Conservation (phyloP, 2,329 filamentous ascomycete species). For the Helotiales sp. region DNA sequence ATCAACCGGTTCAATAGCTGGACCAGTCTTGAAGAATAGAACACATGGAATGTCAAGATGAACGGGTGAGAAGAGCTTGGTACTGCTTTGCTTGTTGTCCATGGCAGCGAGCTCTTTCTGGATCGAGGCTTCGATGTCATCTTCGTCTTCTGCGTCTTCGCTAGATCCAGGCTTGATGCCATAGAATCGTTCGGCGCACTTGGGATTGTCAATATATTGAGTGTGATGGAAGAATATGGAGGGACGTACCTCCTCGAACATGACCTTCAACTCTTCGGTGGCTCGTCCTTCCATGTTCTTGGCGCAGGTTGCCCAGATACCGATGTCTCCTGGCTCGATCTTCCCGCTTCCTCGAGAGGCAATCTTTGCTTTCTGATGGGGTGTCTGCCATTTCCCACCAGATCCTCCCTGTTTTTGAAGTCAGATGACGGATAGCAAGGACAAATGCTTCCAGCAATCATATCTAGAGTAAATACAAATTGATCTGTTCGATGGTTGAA, state of each 20-base stretch:
- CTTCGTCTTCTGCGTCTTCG: conserved; percentile 48
- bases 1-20: conserved; percentile 60
- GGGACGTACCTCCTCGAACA: conserved; percentile 67
- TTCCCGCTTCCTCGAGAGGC: conserved; percentile 50
- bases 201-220: conserved; percentile 5
- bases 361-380: conserved; percentile 59
- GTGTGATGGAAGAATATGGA: neutral
- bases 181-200: conserved; percentile 71
- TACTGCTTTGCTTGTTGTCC: conserved; percentile 48
- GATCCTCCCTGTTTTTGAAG: conserved; percentile 49
- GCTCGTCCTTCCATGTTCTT: conserved; percentile 74
- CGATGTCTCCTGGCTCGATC: conserved; percentile 71
- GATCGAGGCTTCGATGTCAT: conserved; percentile 76
- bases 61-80: conserved; percentile 56
- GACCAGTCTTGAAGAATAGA: conserved; percentile 63
- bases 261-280: conserved; percentile 65
- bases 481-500: neutral
- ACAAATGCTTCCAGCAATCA: neutral
- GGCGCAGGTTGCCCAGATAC: conserved; percentile 80
- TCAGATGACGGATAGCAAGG: neutral
- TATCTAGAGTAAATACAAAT: neutral
- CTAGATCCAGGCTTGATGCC: conserved; percentile 46
- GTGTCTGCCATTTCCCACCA: conserved; percentile 64
- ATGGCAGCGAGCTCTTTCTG: conserved; percentile 71
- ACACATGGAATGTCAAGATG: conserved; percentile 64